Evolutionary conservation across 306 rosid species (phyloP), one percentile per base, ranked within the genome.

Genomic region (Calophaca sinica): DNA sequence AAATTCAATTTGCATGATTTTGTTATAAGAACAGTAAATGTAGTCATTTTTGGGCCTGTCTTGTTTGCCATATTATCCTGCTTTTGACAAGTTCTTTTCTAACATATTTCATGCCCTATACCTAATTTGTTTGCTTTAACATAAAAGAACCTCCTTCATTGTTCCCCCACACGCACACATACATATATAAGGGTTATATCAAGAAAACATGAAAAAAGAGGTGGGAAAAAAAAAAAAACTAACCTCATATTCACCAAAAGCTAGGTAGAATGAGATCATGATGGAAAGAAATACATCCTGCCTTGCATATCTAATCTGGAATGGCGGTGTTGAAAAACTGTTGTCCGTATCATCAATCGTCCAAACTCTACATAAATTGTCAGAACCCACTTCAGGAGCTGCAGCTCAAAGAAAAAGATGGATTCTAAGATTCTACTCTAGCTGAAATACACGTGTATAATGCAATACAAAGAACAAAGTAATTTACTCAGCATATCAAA

Each of bases 241-340:
- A 71, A 93, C 98, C 98, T 91, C 88, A 51, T 59, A 72, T 72
- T 76, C 87, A 59, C 80, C 84, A 68, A 88, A 88, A 55, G 98
- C 77, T 14, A 91, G 75, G 88, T 88, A 88, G 85, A 93, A 91
- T 3, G 98, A 89, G 67, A 93, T 79, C 98, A 93, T 89, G 78
- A 93, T 79, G 28, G 96, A 89, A 81, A 93, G 92, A 70, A 88
- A 87, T 71, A 89, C 83, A 35, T 93, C 97, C 89, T 93, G 98
- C 81, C 96, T 91, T 41, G 98, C 97, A 79, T 88, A 86, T 85
- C 67, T 89, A 85, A 91, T 87, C 69, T 75, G 90, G 54, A 93
- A 93, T 26, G 97, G 91, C 35, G 89, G 96, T 45, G 97, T 91
- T 64, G 92, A 91, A 76, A 93, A 93, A 85, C 98, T 93, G 80